phyloP scores from a whole-genome alignment of 2,329 filamentous ascomycete genomes.

The Calycina herbarum region DNA sequence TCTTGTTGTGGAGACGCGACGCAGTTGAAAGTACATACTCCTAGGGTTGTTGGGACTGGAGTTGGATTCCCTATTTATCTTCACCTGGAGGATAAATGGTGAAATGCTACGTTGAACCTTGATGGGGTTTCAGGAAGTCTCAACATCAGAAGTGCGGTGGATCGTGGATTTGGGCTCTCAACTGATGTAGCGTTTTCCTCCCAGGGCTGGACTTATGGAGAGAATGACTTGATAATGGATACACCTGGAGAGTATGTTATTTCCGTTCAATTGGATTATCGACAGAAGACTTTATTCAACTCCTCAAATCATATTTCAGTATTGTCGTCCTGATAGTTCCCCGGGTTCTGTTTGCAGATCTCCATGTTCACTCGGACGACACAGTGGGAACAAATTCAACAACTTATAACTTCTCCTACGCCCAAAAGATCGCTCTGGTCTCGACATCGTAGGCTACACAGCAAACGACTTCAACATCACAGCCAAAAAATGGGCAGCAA shows the following conservation, averaged over 20 bases:
- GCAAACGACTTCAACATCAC: constrained; percentile 44
- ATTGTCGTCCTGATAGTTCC: constrained; percentile 26
- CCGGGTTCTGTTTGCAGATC: constrained; percentile 37
- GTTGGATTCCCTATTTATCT: constrained; percentile 30
- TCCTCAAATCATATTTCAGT: constrained; percentile 25
- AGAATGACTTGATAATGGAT: not conserved
- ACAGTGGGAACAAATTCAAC: constrained; percentile 41
- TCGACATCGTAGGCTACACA: constrained; percentile 42
- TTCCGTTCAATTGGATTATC: not conserved
- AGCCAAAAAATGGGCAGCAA: constrained; percentile 36
- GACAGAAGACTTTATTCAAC: not conserved
- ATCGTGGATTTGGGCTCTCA: not conserved
- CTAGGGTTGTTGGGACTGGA: constrained; percentile 28
- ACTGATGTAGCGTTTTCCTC: no score
- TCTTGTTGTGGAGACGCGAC: constrained; percentile 35
- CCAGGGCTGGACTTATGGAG: not conserved
- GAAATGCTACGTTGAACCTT: constrained; percentile 31
- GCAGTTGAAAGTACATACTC: constrained; percentile 24
- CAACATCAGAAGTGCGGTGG: not conserved
- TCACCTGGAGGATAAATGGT: constrained; percentile 35
- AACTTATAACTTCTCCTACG: constrained; percentile 42
- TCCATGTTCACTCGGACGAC: constrained; percentile 42
- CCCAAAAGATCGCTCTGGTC: constrained; percentile 37
- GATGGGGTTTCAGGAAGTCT: not conserved
- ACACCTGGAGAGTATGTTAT: not conserved